Conservation (phyloP, 2,329 filamentous ascomycete genomes). For the Elsinoe arachidis region DNA sequence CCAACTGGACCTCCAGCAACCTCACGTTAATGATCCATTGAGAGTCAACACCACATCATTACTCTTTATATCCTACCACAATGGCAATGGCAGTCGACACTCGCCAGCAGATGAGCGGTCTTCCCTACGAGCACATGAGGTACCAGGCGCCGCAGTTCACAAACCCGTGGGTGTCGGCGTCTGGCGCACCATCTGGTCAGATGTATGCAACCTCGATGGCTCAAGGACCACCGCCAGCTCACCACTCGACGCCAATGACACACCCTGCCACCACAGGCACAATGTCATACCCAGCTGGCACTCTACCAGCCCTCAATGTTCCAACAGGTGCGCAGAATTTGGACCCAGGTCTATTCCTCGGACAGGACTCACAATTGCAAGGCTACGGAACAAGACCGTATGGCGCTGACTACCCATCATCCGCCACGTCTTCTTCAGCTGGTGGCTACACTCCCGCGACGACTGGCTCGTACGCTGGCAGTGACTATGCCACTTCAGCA, state of each 20-base stretch:
- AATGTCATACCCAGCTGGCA: conserved; percentile 63
- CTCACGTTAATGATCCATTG: conserved; percentile 15
- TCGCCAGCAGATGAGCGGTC: conserved; percentile 69
- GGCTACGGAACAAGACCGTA: conserved; percentile 54
- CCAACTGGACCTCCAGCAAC: conserved; percentile 16
- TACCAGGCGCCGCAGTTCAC: conserved; percentile 71
- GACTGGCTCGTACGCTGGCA: conserved; percentile 54
- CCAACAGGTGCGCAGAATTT: conserved; percentile 58
- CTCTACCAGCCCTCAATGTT: conserved; percentile 65
- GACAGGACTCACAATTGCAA: conserved; percentile 12
- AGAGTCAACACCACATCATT: conserved; percentile 14
- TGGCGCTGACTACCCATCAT: conserved; percentile 64
- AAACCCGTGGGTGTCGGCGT: conserved; percentile 71
- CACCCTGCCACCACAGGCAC: conserved; percentile 51
- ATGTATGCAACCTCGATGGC: conserved; percentile 59
- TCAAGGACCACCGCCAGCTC: conserved; percentile 48
- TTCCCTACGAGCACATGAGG: conserved; percentile 75
- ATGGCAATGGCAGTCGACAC: conserved; percentile 97
- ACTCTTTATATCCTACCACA: conserved; percentile 17
- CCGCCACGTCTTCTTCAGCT: conserved; percentile 60
- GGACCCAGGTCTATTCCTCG: conserved; percentile 30
- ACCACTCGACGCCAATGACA: conserved; percentile 47
- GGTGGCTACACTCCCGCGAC: conserved; percentile 53
- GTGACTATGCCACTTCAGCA: conserved; percentile 50
- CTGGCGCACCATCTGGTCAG: conserved; percentile 47